phyloP scores from a whole-genome alignment of 2,329 filamentous ascomycete species.

The Chalaropsis ovoidea region DNA sequence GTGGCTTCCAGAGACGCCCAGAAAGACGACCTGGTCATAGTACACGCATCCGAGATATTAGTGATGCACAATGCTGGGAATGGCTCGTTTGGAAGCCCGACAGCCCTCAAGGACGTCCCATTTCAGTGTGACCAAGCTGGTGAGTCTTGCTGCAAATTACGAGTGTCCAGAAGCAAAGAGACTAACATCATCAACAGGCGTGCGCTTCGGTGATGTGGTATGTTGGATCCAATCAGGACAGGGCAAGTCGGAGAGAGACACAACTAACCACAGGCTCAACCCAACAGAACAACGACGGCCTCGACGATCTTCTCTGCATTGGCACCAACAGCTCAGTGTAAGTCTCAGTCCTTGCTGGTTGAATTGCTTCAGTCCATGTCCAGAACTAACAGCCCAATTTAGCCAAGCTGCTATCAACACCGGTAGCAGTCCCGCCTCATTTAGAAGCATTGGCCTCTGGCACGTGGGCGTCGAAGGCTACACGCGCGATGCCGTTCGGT shows the following conservation, averaged over 20 bases:
- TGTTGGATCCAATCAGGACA: neutral
- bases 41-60: neutral
- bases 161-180: neutral
- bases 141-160: neutral
- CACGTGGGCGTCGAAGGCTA: slow-evolving; percentile 12
- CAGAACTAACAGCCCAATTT: slow-evolving; percentile 2
- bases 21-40: slow-evolving; percentile 18
- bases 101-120: neutral
- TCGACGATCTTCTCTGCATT: slow-evolving; percentile 32
- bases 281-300: slow-evolving; percentile 26
- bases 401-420: slow-evolving; percentile 23
- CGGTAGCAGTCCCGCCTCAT: slow-evolving; percentile 21
- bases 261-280: neutral
- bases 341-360: neutral
- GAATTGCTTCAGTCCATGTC: neutral
- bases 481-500: slow-evolving; percentile 28
- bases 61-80: neutral
- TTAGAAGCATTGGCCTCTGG: slow-evolving; percentile 19
- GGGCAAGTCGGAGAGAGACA: neutral
- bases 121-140: slow-evolving; percentile 18
- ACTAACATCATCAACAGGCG: slow-evolving; percentile 6
- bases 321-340: slow-evolving; percentile 26
- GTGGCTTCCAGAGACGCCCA: neutral
- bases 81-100: neutral
- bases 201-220: slow-evolving; percentile 22